Evolutionary conservation across 75 land plant species (phyloP), one percentile per base, ranked within the genome.

Genomic region (Cryptomeria japonica): DNA sequence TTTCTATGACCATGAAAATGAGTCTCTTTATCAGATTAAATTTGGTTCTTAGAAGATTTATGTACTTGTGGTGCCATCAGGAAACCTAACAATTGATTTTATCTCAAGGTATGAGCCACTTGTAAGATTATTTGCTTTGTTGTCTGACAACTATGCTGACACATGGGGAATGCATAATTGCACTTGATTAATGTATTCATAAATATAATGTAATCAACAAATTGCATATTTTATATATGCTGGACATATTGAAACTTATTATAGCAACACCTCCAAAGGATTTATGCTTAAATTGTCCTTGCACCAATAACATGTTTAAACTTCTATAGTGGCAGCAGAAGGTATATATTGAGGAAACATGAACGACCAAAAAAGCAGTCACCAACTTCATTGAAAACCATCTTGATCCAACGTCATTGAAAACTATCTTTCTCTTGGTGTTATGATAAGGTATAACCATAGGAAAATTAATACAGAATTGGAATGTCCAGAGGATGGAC

Each of bases 11-110:
- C 36, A 87, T 87, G 38, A 80, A 25, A 89, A 70, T 32, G 90
- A 87, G 77, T 89, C 90, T 41, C 83, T 89, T 32, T 85, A 89
- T 89, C 88, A 89, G 84, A n/a, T 89, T 51, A 87, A 89, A 82
- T 82, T 42, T 82, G 28, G 51, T 82, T 46, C 46, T 39, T 80
- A 18, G 36, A 82, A 44, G 32, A 46, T 80, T 80, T 44, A 32
- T 75, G 34, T 32, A 75, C 37, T 75, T 32, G 37, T 64, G 70
- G 70, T 64, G 70, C 31, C 70, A 28, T 64, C 6, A 25, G 70
- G 25, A 64, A 64, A 64, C 6, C n/a, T 22, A 64, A 64, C 77
- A 75, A 11, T 75, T 75, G 77, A 75, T 75, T 75, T 34, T 75
- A 73, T 73, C 37, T 28, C 13, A 73, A 34, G 12, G 77, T 34